Evolutionary conservation across 371 early-diverging fungal species (phyloP), one percentile per base, ranked within the genome.

Genomic region (Saksenaea vasiformis): DNA sequence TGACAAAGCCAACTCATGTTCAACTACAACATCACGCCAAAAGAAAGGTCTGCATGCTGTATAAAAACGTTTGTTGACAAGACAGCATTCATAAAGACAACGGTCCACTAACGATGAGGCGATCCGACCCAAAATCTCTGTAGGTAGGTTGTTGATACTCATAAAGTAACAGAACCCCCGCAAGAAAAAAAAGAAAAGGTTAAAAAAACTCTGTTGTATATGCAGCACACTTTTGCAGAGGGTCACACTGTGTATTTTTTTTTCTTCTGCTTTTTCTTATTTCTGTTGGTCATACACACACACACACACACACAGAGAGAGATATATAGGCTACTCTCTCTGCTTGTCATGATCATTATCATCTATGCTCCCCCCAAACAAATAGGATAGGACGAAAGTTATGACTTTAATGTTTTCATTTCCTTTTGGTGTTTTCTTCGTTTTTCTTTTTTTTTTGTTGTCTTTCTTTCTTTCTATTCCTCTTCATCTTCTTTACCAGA

Each of bases 21-120:
- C 8, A 3, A 47, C 0, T 1, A 22, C 1, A 22, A 47, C 22
- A 13, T 66, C 35, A 39, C 70, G 60, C 70, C 70, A 70, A 13
- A 70, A 56, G 5, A 63, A 44, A 10, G 65, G 70, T n/a, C 56
- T 65, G 13, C 60, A 62, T 9, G 61, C 64, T 37, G 62, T 38
- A 38, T 66, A 43, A 47, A 70, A 70, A 5, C 62, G 66, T 24
- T 60, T 61, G 39, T 54, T 58, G n/a, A 62, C 62, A 8, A 70
- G 61, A 14, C 60, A 56, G 28, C 66, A 70, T 22, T 59, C 60
- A 26, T 60, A 70, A 3, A 66, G 36, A 41, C 64, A 43, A 1
- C 26, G 14, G 35, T 59, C 55, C 5, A 24, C 31, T 17, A 70
- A 22, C 5, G 37, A 39, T 26, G 44, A 27, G n/a, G 66, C 28